These are phyloP conservation scores for Aspergillus melleus DNA, from an alignment of 2,329 filamentous ascomycete genomes.

Conservation along the genomic window DNA sequence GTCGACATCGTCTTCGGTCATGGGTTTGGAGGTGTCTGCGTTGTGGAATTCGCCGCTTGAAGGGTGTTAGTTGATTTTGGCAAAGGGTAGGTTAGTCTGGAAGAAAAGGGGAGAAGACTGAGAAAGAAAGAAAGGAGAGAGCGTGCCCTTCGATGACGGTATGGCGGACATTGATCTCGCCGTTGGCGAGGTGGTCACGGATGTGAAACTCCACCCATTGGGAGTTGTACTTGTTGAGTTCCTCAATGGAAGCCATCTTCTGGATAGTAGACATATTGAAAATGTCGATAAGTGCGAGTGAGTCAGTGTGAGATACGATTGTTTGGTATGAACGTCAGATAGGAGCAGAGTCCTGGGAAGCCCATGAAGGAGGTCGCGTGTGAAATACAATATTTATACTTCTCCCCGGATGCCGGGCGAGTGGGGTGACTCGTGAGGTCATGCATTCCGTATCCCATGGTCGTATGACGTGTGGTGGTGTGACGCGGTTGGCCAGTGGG, in stretches of 20 bases:
- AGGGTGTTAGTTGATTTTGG: slow-evolving; percentile 3
- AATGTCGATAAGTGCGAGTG: neutral
- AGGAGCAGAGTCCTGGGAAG: neutral
- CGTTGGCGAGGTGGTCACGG: slow-evolving; percentile 27
- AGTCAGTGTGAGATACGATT: neutral
- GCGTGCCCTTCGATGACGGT: slow-evolving; percentile 30
- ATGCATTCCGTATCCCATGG: neutral
- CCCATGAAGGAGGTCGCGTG: too few relatives aligned
- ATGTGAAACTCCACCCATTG: slow-evolving; percentile 32
- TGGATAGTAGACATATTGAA: neutral
- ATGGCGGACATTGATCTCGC: slow-evolving; percentile 27
- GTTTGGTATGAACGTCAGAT: neutral
- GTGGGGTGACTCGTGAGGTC: neutral
- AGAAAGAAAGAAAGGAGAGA: neutral
- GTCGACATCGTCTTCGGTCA: slow-evolving; percentile 33
- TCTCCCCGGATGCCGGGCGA: neutral
- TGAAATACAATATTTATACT: neutral
- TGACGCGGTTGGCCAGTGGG: neutral
- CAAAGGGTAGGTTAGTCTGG: neutral
- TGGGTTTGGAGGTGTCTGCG: slow-evolving; percentile 23
- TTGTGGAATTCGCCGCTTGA: slow-evolving; percentile 30
- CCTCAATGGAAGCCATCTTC: neutral
- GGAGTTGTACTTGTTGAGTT: slow-evolving; percentile 26
- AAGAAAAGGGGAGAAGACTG: neutral
- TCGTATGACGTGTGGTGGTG: neutral